Evolutionary conservation across 768 basidiomycete genomes (phyloP).

Genomic region (Kockovaella imperatae): DNA sequence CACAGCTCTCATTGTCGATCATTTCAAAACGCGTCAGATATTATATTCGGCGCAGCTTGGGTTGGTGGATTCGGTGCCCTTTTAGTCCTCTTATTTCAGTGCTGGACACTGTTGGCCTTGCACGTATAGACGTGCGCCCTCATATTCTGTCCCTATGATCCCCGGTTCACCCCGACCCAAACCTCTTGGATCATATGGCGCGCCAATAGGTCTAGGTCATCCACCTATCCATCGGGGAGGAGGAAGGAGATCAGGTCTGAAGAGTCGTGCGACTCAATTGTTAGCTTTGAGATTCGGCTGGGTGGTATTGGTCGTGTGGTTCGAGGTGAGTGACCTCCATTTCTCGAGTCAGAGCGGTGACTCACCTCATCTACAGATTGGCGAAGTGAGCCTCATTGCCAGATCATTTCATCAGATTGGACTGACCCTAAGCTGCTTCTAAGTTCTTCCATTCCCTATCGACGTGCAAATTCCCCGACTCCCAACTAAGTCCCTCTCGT

Average conservation of each 20-base stretch:
- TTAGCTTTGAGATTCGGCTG: slow-evolving; percentile 48
- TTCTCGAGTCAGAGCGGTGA: slow-evolving; percentile 14
- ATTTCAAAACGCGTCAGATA: no score
- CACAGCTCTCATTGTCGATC: no score
- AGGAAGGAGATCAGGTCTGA: slow-evolving; percentile 14
- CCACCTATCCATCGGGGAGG: no score
- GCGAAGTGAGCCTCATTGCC: slow-evolving; percentile 42
- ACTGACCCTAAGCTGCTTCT: not conserved
- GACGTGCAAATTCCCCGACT: slow-evolving; percentile 34
- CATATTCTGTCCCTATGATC: no score
- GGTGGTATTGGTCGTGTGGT: slow-evolving; percentile 61
- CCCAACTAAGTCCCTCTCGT: slow-evolving; percentile 17
- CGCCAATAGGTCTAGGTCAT: no score
- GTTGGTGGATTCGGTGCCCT: no score
- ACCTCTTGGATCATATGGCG: no score
- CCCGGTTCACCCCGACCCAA: no score
- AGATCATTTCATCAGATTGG: not conserved
- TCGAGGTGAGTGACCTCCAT: slow-evolving; percentile 48
- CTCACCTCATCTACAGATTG: slow-evolving; percentile 47
- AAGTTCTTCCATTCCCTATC: slow-evolving; percentile 42
- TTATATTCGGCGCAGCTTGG: no score
- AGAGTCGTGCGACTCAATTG: slow-evolving; percentile 26
- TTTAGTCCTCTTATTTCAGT: no score
- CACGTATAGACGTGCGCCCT: no score
- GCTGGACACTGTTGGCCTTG: no score